Base-by-base conservation (phyloP, 208 protist species). In the Willaertia magna region DNA sequence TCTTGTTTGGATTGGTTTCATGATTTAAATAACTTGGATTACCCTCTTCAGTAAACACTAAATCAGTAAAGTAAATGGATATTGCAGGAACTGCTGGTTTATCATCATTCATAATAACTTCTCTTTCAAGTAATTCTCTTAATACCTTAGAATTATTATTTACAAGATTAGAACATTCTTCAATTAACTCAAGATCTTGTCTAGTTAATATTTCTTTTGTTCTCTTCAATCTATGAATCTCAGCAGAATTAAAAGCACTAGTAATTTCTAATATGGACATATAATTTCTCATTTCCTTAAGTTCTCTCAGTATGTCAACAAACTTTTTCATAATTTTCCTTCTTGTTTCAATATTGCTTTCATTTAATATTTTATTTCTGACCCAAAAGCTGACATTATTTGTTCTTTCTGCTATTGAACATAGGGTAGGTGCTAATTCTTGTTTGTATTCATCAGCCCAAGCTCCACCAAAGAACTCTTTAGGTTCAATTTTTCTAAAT, bases 51-150 rank as follows among this genome's bases (percentile, higher is more conserved):
- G 44, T 52, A 49, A 87, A 87, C 4, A 75, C 88, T 40, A 89
- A 75, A 81, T 89, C 87, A 42, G 75, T 89, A 18, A 88, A 76
- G 59, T 87, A 89, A 43, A 89, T 34, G 6, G 67, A 85, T 22
- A 85, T 83, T 48, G 86, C 82, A 59, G 87, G 87, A 48, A 89
- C 85, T 44, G 78, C 76, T 20, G 87, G 87, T 44, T 79, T 59
- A 40, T 2, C 18, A 85, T 49, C 34, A 40, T 81, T 79, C 43
- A 86, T 49, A 49, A 46, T 39, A 26, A 43, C 85, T 84, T 78
- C 20, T 82, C 74, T 81, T 82, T 84, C 86, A 46, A 88, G 74
- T 55, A 85, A 44, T n/a, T 82, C 42, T 49, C 46, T 76, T 6
- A 89, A 86, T 74, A 49, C 40, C 14, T 87, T 85, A 48, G 79